These are phyloP conservation scores for Articulospora tetracladia DNA, from an alignment of 495 filamentous ascomycete species.

Conservation along the genomic window DNA sequence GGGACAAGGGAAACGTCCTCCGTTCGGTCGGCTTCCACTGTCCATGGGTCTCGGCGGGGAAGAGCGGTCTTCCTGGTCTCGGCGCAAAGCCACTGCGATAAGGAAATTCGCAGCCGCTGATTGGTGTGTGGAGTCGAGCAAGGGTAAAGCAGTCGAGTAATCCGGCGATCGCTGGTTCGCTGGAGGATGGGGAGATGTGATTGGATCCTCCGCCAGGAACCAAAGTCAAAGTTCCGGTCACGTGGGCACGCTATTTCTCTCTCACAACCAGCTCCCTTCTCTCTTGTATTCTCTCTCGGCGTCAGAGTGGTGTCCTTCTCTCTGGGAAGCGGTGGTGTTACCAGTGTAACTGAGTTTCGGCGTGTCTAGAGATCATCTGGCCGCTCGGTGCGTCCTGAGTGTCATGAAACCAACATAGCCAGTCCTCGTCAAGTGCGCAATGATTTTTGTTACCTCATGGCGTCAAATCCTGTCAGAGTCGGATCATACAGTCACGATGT, in stretches of 20 bases:
- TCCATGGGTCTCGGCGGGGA: slow-evolving; percentile 2
- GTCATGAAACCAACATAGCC: too few species aligned
- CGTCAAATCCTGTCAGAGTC: too few species aligned
- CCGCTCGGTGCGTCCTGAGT: background rate
- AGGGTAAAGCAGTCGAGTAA: slow-evolving; percentile 5
- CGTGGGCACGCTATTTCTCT: background rate
- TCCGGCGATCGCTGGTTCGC: background rate
- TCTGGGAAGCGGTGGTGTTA: too few species aligned
- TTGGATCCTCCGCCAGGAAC: background rate
- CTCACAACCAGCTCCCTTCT: background rate
- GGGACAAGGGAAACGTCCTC: slow-evolving; percentile 10
- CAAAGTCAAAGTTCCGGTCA: background rate
- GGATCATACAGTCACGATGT: too few species aligned
- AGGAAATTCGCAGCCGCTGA: background rate
- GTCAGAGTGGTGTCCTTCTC: too few species aligned
- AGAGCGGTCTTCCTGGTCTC: background rate
- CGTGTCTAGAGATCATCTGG: background rate
- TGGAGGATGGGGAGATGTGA: background rate
- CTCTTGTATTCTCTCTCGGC: too few species aligned
- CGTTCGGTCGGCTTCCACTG: background rate
- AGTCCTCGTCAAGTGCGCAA: too few species aligned
- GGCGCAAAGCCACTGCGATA: slow-evolving; percentile 11
- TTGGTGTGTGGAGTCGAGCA: background rate
- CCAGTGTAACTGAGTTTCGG: too few species aligned
- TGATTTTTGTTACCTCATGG: too few species aligned